Evolutionary conservation across 176 grass and related monocot genomes (phyloP).

Genomic region (Tuctoria greenei): DNA sequence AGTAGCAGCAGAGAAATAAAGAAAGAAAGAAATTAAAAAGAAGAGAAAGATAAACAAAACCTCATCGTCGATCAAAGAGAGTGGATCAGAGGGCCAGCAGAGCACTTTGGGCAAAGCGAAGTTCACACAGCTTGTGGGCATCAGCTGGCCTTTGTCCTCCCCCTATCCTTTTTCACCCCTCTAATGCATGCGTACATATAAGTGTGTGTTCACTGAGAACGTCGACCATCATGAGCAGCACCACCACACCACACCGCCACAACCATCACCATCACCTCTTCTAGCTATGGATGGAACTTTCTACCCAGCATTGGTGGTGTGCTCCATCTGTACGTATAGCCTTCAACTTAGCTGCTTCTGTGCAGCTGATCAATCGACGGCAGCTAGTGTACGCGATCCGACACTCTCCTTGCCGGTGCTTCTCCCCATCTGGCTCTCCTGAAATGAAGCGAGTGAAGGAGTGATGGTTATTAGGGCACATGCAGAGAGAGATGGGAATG

Average conservation of each 20-base stretch:
- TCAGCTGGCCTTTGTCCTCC: not conserved
- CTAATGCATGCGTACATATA: conserved; percentile 39
- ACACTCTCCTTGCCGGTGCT: conserved; percentile 48
- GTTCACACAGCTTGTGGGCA: not conserved
- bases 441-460: conserved; percentile 6
- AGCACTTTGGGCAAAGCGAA: conserved; percentile 43
- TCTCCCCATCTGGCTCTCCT: conserved; percentile 62
- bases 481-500: not conserved
- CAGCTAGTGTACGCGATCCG: not conserved
- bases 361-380: not conserved
- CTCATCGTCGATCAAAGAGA: conserved; percentile 6
- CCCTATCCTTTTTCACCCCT: not conserved
- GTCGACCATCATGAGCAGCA: conserved; percentile 38
- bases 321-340: not conserved
- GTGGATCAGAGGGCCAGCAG: not conserved
- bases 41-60: conserved; percentile 30
- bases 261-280: too few relatives aligned
- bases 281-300: conserved; percentile 18
- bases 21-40: conserved; percentile 3
- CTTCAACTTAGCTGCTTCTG: not conserved
- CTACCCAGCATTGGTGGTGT: conserved; percentile 14
- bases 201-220: conserved; percentile 6
- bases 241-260: not conserved
- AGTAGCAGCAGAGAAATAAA: conserved; percentile 13
- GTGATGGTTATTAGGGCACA: conserved; percentile 27